These are phyloP conservation scores for Helicostylum pulchrum DNA, from an alignment of 192 early-diverging fungal genomes.

Conservation along the genomic window DNA sequence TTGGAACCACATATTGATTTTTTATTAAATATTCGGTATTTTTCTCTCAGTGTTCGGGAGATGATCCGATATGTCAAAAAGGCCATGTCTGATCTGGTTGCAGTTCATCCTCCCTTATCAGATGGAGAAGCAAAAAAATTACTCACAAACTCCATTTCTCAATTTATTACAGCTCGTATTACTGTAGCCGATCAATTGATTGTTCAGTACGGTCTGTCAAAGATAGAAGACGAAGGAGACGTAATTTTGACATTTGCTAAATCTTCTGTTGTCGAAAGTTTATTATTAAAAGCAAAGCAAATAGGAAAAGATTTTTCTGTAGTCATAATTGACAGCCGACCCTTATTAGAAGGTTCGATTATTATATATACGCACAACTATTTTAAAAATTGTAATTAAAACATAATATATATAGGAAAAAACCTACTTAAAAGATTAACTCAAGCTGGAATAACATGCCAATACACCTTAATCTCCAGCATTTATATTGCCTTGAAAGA, in stretches of 20 bases:
- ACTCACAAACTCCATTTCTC: constrained; percentile 72
- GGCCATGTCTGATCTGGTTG: constrained; percentile 78
- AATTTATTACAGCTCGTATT: constrained; percentile 92
- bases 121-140: constrained; percentile 79
- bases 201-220: constrained; percentile 73
- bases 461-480: constrained; percentile 66
- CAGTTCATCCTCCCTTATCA: constrained; percentile 70
- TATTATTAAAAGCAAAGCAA: constrained; percentile 73
- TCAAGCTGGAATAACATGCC: constrained; percentile 65
- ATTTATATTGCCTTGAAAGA: constrained; percentile 76
- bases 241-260: constrained; percentile 89
- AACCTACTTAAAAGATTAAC: constrained; percentile 58
- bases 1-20: constrained; percentile 90
- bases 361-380: background rate
- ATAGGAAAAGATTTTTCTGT: constrained; percentile 82
- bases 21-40: constrained; percentile 73
- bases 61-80: constrained; percentile 88
- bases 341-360: constrained; percentile 76
- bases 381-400: too few relatives aligned
- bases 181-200: constrained; percentile 77
- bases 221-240: constrained; percentile 85
- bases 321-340: constrained; percentile 88
- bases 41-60: constrained; percentile 93
- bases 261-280: constrained; percentile 82
- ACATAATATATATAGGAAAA: constrained; percentile 50